Base-by-base conservation (phyloP, 306 rosid species). In the Crotalaria pallida region DNA sequence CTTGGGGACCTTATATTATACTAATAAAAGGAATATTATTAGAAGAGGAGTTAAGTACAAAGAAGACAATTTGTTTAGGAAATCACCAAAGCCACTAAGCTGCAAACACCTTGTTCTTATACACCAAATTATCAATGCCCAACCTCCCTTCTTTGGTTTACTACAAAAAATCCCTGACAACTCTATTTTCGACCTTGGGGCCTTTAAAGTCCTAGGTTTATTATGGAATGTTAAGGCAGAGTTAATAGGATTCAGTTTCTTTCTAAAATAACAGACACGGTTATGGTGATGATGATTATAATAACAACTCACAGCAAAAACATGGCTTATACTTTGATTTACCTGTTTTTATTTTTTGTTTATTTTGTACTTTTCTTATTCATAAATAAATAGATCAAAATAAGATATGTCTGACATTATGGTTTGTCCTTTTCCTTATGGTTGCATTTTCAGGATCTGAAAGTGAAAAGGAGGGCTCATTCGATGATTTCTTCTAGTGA, bases 401-500 rank as follows among this genome's bases (percentile, higher is more conserved):
- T 40, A 50, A 61, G 10, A 23, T 61, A 48, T 12, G 41, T 47
- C 56, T 81, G 52, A 75, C 67, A 1, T 5, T 19, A 38, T 29
- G 45, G n/a, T 17, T 74, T 71, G 51, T 51, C 51, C 21, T 63
- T 71, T 24, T 65, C 59, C 66, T 27, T 70, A 57, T 65, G 71
- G 77, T 70, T 75, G 69, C 80, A 41, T 77, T 78, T 83, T 90
- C 96, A 90, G 96, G 96, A 83, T 74, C 82, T 65, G 96, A 82
- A 84, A 76, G 79, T 80, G 87, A 72, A 45, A 80, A 82, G 84
- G 96, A 83, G 67, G 90, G 96, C 58, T 75, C 93, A 67, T 93
- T 93, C 80, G 96, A 88, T 68, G 98, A 88, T 80, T 82, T 73
- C 87, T 93, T 93, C 89, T 93, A 80, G 88, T 78, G 69, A 79